Conservation (phyloP, 306 rosid genomes). For the Lithocarpus polystachyus region DNA sequence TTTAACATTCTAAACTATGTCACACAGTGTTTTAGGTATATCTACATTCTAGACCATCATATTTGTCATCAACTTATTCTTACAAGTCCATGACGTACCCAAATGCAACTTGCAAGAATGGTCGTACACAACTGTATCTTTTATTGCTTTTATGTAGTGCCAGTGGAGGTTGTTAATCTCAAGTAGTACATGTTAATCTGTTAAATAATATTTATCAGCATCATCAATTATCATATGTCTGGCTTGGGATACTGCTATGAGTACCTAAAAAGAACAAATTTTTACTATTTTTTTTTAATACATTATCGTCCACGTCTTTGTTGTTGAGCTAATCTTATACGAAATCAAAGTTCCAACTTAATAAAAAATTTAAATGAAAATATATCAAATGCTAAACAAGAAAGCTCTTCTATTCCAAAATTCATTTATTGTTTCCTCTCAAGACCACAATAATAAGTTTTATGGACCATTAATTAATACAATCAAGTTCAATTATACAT, state of each 20-base stretch:
- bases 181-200: not conserved
- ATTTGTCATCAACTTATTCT: not conserved
- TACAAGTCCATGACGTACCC: not conserved
- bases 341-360: not conserved
- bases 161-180: conserved; percentile 4
- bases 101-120: not conserved
- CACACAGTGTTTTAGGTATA: too few species aligned
- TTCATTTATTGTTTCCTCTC: not conserved
- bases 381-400: not conserved
- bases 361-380: not conserved
- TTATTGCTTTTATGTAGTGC: not conserved
- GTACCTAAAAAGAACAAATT: not conserved
- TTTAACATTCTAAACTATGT: too few species aligned
- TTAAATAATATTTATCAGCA: not conserved
- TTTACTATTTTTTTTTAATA: not conserved
- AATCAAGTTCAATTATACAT: too few species aligned
- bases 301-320: not conserved
- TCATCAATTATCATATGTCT: not conserved
- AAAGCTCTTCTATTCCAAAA: not conserved
- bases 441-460: too few species aligned
- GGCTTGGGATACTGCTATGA: not conserved
- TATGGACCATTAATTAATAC: too few species aligned
- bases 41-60: not conserved
- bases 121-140: not conserved
- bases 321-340: not conserved